Evolutionary conservation across 495 filamentous ascomycete genomes (phyloP).

Genomic region (Thermothielavioides terrestris): DNA sequence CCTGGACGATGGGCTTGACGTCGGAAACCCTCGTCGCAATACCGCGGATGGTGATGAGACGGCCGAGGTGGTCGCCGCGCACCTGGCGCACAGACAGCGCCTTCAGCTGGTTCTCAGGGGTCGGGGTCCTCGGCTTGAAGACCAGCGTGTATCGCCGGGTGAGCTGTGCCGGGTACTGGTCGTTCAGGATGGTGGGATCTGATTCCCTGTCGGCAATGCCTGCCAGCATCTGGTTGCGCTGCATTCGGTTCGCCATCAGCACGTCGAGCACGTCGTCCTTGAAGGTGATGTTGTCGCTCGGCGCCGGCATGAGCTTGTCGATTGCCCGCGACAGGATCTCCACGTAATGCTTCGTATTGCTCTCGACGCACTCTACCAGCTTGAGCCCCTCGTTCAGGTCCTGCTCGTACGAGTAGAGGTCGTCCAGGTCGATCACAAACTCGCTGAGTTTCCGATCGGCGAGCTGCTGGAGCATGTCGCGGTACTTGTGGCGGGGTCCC

Average conservation of each 20-base stretch:
- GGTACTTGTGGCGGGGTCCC: constrained; percentile 80
- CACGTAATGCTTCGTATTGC: constrained; percentile 90
- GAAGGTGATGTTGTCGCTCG: constrained; percentile 72
- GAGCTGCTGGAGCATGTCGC: constrained; percentile 79
- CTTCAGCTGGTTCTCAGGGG: constrained; percentile 63
- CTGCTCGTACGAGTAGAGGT: constrained; percentile 70
- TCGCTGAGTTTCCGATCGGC: constrained; percentile 67
- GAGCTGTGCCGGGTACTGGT: constrained; percentile 80
- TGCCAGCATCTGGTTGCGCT: constrained; percentile 68
- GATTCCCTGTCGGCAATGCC: constrained; percentile 59
- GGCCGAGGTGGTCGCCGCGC: constrained; percentile 81
- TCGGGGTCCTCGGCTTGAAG: constrained; percentile 80
- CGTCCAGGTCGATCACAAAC: constrained; percentile 82
- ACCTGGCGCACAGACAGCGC: constrained; percentile 90
- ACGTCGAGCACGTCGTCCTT: constrained; percentile 97
- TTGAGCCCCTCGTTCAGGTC: constrained; percentile 58
- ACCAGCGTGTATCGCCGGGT: constrained; percentile 90
- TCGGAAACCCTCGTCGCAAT: constrained; percentile 94
- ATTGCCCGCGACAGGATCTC: constrained; percentile 84
- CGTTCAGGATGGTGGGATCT: constrained; percentile 48
- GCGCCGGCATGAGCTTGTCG: constrained; percentile 75
- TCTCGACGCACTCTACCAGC: constrained; percentile 75
- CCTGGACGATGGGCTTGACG: constrained; percentile 93
- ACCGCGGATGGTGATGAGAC: constrained; percentile 87
- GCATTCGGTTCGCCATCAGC: constrained; percentile 82